Conservation (phyloP, 148 eudicot genomes). For the Chenopodium suecicum region DNA sequence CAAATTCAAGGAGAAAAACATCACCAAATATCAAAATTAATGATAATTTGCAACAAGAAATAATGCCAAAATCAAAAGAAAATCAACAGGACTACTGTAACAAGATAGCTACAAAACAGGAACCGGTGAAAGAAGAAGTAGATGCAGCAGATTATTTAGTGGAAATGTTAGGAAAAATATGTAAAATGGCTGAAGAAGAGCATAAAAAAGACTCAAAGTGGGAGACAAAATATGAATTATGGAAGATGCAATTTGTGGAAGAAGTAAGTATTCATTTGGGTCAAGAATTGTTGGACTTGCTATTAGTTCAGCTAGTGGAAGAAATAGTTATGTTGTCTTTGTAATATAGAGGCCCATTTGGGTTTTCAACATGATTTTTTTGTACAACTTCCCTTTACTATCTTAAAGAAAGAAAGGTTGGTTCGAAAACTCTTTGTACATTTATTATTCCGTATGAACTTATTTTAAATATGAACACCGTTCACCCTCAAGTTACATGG, state of each 20-base stretch:
- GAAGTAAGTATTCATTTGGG: conserved; percentile 30
- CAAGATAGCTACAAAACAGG: background rate
- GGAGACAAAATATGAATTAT: conserved; percentile 3
- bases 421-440: too few relatives aligned
- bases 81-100: background rate
- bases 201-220: conserved; percentile 25
- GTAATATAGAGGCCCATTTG: background rate
- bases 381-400: too few relatives aligned
- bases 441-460: too few relatives aligned
- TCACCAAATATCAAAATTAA: conserved; percentile 13
- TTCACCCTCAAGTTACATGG: too few relatives aligned
- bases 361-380: too few relatives aligned
- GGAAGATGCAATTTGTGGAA: conserved; percentile 28
- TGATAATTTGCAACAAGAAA: conserved; percentile 8
- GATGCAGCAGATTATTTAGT: conserved; percentile 18
- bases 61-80: background rate
- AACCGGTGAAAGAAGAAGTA: conserved; percentile 1
- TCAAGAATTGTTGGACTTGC: conserved; percentile 36
- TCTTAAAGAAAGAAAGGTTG: too few relatives aligned
- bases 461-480: too few relatives aligned
- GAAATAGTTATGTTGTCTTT: conserved; percentile 1
- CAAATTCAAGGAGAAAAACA: conserved; percentile 17
- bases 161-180: conserved; percentile 27
- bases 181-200: conserved; percentile 34
- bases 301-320: conserved; percentile 28